Percentiles rank a stretch among this genome's conserved stretches.
Evolutionary conservation across 371 early-diverging fungal species (phyloP).

Genomic region (Mortierella sp.): DNA sequence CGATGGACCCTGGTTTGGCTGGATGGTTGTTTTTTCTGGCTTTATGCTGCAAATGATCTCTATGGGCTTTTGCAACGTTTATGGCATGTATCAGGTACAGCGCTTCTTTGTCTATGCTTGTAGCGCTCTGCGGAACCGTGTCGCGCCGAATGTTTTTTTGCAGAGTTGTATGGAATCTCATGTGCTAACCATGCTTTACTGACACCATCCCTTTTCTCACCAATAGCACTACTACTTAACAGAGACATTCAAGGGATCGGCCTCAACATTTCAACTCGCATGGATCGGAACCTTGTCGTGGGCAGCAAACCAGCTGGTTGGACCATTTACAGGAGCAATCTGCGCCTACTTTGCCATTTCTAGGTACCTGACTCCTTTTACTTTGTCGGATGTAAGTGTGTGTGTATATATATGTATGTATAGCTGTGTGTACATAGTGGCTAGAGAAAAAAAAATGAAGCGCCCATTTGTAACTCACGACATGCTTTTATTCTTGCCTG

Average conservation of each 20-base stretch:
- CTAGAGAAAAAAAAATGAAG: no score
- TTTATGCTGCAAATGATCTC: constrained; percentile 61
- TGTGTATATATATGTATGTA: no score
- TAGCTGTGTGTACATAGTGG: no score
- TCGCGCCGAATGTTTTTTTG: no score
- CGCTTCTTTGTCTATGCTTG: neutral
- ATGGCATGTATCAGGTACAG: constrained; percentile 60
- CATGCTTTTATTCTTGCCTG: neutral
- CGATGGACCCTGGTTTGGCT: constrained; percentile 48
- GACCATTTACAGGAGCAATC: constrained; percentile 61
- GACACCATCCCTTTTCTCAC: neutral
- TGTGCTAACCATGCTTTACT: no score
- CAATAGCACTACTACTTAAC: neutral
- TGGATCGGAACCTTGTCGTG: neutral
- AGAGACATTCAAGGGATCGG: neutral
- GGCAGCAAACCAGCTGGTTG: constrained; percentile 59
- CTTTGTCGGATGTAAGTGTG: constrained; percentile 44
- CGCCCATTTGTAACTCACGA: neutral
- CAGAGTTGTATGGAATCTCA: no score
- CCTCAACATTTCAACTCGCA: neutral
- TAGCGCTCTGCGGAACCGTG: no score
- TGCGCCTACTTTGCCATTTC: constrained; percentile 46
- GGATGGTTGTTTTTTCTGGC: constrained; percentile 60
- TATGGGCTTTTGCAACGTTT: constrained; percentile 61
- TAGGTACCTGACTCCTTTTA: constrained; percentile 55